Evolutionary conservation across 2,329 filamentous ascomycete genomes (phyloP), one percentile per base, ranked within the genome.

Genomic region (Talaromyces pinophilus): DNA sequence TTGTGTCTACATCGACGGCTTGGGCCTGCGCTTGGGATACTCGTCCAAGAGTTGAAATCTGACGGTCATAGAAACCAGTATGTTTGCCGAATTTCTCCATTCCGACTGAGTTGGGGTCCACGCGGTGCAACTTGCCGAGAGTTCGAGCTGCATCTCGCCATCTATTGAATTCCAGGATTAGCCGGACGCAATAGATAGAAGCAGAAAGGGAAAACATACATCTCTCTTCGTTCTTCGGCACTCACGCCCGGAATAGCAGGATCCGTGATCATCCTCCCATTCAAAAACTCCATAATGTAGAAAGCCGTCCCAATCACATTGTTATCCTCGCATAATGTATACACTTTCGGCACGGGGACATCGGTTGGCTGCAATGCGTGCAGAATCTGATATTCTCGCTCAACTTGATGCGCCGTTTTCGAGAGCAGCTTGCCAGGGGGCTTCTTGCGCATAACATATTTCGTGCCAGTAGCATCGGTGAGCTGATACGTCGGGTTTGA

Each of bases 401-500:
- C 95, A 74, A 99, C 94, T 78, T 94, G 91, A 82, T 99, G 95
- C 10, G 95, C 95, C 1, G 94, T 94, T 82, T 93, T 92, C 72
- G 92, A 97, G 60, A 98, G 85, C 46, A 99, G 89, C 81, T 90
- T 88, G 70, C 95, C 95, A n/a, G 95, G 94, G 0, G 95, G 95
- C 82, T 98, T 98, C 86, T 99, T 98, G 77, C 95, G 92, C 83
- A 98, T 86, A 40, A 99, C 95, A 81, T 90, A 97, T 75, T 89
- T 88, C 71, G 83, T 79, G 62, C 88, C 87, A 75, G 88, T 84
- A 70, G 87, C 84, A 62, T 88, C 88, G 17, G 89, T 96, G 74
- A 98, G 85, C 74, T 94, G 92, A 81, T 98, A 99, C 2, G 95
- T 99, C 54, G 95, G 95, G 77, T 98, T 99, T 67, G 92, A 97